Base-by-base conservation (phyloP, 441 rosid species). In the Brassica hybrid region DNA sequence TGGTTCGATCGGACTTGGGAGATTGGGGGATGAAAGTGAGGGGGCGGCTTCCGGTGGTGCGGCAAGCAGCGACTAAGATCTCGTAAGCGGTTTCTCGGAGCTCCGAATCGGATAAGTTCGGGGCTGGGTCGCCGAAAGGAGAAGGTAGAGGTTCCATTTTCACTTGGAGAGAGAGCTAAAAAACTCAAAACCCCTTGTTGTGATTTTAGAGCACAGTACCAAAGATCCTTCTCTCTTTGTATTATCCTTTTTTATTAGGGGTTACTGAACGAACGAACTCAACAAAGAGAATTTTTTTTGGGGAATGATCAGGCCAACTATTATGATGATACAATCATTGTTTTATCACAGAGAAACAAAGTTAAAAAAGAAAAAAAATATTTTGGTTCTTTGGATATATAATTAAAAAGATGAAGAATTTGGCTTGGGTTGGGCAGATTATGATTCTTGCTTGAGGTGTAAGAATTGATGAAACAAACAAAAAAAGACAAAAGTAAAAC, bases 41-140 rank as follows among this genome's bases (percentile, higher is more conserved):
- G n/a, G 92, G 90, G 54, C 86, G 86, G 25, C 84, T 85, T 5
- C 84, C 87, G 43, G 89, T 62, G 74, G 78, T 86, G 82, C 94
- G 88, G 76, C 91, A 87, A 10, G 88, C 85, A 5, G 84, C 86
- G 13, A 87, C 85, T 78, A 88, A 84, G 79, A 90, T 83, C 89
- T 90, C 94, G 70, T 88, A 90, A 73, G 94, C 90, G n/a, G 89
- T 83, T 69, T 88, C 88, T 18, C 92, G 87, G 75, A 90, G 91
- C 80, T 90, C 94, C 45, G 83, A 70, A 65, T 88, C 88, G 11
- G 92, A 84, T 25, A 90, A 69, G 30, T 34, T 78, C 8, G 82
- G 76, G 9, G 83, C 82, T 59, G 80, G 78, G 9, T 87, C 84
- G 5, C 83, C 82, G 48, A 87, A 86, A 0, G 94, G 90, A 34